These are phyloP conservation scores for Penicillium sp. DNA, from an alignment of 2,329 filamentous ascomycete species.

Conservation along the genomic window DNA sequence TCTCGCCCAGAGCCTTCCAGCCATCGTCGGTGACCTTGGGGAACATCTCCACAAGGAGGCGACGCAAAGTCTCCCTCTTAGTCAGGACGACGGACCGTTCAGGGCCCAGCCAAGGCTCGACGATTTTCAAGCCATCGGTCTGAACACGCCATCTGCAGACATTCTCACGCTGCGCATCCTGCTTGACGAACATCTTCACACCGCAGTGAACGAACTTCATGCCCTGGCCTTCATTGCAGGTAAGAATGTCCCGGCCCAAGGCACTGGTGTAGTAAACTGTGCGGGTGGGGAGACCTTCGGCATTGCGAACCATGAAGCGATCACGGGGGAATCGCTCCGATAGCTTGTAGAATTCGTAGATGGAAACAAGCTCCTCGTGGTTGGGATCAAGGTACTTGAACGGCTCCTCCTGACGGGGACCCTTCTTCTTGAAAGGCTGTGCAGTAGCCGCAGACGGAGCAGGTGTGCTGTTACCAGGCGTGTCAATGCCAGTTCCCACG, in stretches of 20 bases:
- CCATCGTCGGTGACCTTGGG: constrained; percentile 75
- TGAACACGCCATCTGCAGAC: constrained; percentile 95
- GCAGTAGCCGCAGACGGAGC: constrained; percentile 15
- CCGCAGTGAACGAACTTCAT: constrained; percentile 96
- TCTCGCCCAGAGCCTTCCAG: constrained; percentile 77
- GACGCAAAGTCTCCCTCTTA: constrained; percentile 74
- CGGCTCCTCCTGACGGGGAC: constrained; percentile 67
- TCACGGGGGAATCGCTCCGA: constrained; percentile 81
- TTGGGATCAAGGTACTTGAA: constrained; percentile 83
- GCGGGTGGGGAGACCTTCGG: constrained; percentile 79
- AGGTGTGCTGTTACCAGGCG: constrained; percentile 22
- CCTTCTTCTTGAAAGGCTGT: constrained; percentile 33
- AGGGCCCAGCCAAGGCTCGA: constrained; percentile 85
- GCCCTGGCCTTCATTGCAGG: constrained; percentile 81
- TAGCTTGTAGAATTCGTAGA: constrained; percentile 81
- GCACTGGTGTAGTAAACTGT: constrained; percentile 94
- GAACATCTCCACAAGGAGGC: constrained; percentile 93
- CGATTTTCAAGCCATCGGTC: constrained; percentile 84
- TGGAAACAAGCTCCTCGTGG: constrained; percentile 72
- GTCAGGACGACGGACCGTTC: constrained; percentile 70
- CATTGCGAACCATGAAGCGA: constrained; percentile 95
- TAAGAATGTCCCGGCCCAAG: constrained; percentile 79
- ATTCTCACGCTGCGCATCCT: constrained; percentile 81
- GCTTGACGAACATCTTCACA: constrained; percentile 99
- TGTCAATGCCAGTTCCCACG: constrained; percentile 22